Percentiles rank a stretch among this genome's conserved stretches.
Evolutionary conservation across 371 early-diverging fungal genomes (phyloP).

Genomic region (Chytridiales sp.): DNA sequence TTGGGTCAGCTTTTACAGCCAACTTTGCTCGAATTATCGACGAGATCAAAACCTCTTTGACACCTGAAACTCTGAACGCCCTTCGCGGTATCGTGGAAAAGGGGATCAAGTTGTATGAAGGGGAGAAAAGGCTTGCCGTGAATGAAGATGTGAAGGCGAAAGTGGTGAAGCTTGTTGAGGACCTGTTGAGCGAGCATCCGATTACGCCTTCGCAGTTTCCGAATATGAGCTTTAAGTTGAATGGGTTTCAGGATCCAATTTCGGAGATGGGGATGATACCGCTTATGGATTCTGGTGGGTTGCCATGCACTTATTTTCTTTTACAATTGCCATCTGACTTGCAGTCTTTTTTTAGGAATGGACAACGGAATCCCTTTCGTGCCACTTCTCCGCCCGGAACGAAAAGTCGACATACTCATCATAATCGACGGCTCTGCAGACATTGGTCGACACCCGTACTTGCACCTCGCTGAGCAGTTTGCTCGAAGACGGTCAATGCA

Average conservation of each 20-base stretch:
- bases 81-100: no score
- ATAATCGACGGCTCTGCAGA: conserved; percentile 27
- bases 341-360: conserved; percentile 20
- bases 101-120: no score
- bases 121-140: no score
- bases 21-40: conserved; percentile 29
- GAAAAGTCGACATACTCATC: conserved; percentile 34
- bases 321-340: background rate
- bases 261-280: conserved; percentile 2
- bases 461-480: conserved; percentile 20
- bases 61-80: conserved; percentile 10
- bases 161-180: background rate
- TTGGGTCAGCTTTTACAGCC: conserved; percentile 41
- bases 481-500: conserved; percentile 8
- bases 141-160: no score
- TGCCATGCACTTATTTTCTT: background rate
- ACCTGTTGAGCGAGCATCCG: conserved; percentile 29
- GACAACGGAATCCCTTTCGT: conserved; percentile 39
- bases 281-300: conserved; percentile 31
- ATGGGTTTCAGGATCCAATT: conserved; percentile 13
- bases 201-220: conserved; percentile 31
- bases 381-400: conserved; percentile 30
- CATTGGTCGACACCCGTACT: conserved; percentile 31
- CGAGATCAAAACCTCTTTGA: conserved; percentile 25
- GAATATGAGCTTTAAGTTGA: conserved; percentile 19